Evolutionary conservation across 768 basidiomycete genomes (phyloP), one percentile per base, ranked within the genome.

Genomic region (Lactifluus rugatus): DNA sequence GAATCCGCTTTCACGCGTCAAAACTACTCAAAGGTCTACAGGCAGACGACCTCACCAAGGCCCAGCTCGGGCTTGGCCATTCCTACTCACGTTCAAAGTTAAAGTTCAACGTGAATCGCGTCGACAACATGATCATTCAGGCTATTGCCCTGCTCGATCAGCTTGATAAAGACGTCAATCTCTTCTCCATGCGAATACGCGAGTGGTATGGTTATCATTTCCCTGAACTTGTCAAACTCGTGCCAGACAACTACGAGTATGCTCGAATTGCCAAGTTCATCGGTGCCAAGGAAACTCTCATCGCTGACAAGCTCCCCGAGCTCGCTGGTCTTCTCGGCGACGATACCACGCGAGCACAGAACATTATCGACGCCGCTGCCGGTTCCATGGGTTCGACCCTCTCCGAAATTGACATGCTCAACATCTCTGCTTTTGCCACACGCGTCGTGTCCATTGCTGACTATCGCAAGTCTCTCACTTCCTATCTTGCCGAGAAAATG

Each of bases 191-290:
- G 95, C 89, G 95, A 34, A 85, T 96, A 51, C 81, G 95, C 66
- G 95, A 98, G 71, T 98, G 95, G 95, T 98, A 98, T 71, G 95
- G 95, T 7, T 97, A 94, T 76, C 95, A 97, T 71, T 98, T 96
- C 78, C 95, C 95, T 39, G 95, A 98, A 73, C 87, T 97, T 65
- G 81, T 95, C 74, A 85, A 81, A 61, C 78, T 98, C 68, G 93
- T 97, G 1, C 83, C 93, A 56, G 95, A 97, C 73, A 95, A 96
- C 70, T 84, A 91, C 73, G 85, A 89, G 68, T 98, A 96, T 70
- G 93, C 94, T n/a, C 79, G 78, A 16, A 79, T 84, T 16, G 89
- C 83, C 14, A 82, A 86, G 65, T 84, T 93, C 68, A 89, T 97
- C 63, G 93, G 93, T 31, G 84, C 94, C 73, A 94, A 96, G 76